A percentile compares a stretch with the other conserved stretches of the same genome.
Conservation (phyloP, 345 rosid species). For the Cardiospermum halicacabum region DNA sequence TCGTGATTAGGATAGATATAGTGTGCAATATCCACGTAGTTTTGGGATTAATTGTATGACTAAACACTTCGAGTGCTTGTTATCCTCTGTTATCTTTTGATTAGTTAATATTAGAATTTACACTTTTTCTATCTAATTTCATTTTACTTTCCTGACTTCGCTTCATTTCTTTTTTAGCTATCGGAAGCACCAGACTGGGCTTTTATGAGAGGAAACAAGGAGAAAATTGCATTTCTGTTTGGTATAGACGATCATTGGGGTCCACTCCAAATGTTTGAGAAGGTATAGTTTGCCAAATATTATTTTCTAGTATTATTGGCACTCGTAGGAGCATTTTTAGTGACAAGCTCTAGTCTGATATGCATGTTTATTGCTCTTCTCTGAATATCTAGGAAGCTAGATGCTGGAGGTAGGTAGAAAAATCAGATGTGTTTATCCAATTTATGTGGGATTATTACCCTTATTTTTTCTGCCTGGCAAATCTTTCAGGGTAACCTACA, state of each 20-base stretch:
- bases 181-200: conserved; percentile 68
- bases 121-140: no score
- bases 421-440: neutral
- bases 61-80: no score
- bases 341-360: neutral
- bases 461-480: neutral
- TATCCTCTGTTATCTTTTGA: no score
- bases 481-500: neutral
- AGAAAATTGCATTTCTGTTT: conserved; percentile 61
- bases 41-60: no score
- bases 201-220: conserved; percentile 52
- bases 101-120: no score
- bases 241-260: conserved; percentile 90
- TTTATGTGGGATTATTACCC: neutral
- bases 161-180: conserved; percentile 43
- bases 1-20: no score
- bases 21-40: no score
- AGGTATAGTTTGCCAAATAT: conserved; percentile 37
- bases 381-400: neutral
- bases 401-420: neutral
- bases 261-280: conserved; percentile 63
- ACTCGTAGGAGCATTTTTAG: neutral
- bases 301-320: neutral
- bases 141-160: conserved; percentile 24
- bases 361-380: neutral